These are phyloP conservation scores for Didymella sp. DNA, from an alignment of 2,329 filamentous ascomycete genomes.

Conservation along the genomic window DNA sequence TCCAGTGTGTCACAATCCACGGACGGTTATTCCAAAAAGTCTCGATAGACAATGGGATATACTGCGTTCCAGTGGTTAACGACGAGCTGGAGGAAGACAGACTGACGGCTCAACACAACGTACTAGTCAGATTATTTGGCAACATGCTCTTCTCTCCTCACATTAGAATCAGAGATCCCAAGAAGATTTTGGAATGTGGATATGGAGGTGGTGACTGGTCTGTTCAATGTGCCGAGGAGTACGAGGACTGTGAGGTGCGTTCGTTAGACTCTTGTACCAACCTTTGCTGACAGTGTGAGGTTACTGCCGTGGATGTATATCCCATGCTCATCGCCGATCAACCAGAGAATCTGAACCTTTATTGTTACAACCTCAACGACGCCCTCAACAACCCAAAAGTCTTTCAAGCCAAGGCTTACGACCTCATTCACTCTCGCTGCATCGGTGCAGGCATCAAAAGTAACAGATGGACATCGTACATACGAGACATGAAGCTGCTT, in stretches of 20 bases:
- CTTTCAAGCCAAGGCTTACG: slow-evolving; percentile 75
- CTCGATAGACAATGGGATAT: slow-evolving; percentile 49
- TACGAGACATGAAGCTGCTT: slow-evolving; percentile 76
- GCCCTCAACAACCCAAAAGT: slow-evolving; percentile 45
- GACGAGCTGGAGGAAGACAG: slow-evolving; percentile 50
- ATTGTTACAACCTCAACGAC: slow-evolving; percentile 50
- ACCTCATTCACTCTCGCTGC: slow-evolving; percentile 81
- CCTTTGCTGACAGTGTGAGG: slow-evolving; percentile 35
- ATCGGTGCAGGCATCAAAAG: slow-evolving; percentile 74
- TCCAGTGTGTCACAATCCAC: slow-evolving; percentile 40
- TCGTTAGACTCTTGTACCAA: background rate
- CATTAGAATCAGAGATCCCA: slow-evolving; percentile 37
- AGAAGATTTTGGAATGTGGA: slow-evolving; percentile 49
- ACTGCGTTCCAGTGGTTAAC: slow-evolving; percentile 48
- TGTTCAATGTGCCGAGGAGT: slow-evolving; percentile 47
- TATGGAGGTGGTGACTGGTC: slow-evolving; percentile 51
- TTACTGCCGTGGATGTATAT: slow-evolving; percentile 50
- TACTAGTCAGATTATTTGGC: slow-evolving; percentile 43
- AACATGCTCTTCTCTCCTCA: slow-evolving; percentile 39
- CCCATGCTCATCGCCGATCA: slow-evolving; percentile 45
- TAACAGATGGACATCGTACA: slow-evolving; percentile 75
- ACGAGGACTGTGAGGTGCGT: slow-evolving; percentile 48
- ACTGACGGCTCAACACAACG: slow-evolving; percentile 44
- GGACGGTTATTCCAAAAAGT: slow-evolving; percentile 50
- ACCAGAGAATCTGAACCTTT: slow-evolving; percentile 47